Evolutionary conservation across 1,139 yeast genomes (phyloP), one percentile per base, ranked within the genome.

Genomic region (Suhomyces wounanorum): DNA sequence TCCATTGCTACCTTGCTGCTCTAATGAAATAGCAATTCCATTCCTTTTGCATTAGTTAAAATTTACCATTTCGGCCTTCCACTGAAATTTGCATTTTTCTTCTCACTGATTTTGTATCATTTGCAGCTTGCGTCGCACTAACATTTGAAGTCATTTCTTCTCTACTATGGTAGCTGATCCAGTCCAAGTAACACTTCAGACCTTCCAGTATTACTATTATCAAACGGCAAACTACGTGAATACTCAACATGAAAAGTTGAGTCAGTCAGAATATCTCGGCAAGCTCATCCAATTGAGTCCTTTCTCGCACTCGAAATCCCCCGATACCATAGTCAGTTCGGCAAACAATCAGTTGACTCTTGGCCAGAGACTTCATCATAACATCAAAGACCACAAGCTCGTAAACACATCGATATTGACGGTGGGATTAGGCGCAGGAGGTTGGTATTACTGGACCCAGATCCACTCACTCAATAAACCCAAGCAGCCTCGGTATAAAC

Each of bases 151-250:
- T 25, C 42, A 40, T 28, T 40, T n/a, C 30, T 40, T 26, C 21
- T 23, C 28, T 25, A 45, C 14, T 14, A 76, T 76, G 80, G 80
- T 75, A 11, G 79, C 79, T 1, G 80, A 75, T 59, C 80, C 81
- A 7, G 79, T 76, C 11, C 73, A 64, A 54, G 79, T 77, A 8
- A 73, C 79, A 0, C 50, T 73, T 13, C 69, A 63, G 39, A 62
- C 75, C 2, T 59, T 75, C 31, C 64, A 58, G 45, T 58, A 64
- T 33, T 59, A 62, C 37, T 73, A 69, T 58, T 54, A 58, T 43
- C 56, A 56, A 21, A 59, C 75, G 0, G 41, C 65, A 5, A 60
- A 61, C 25, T 68, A 70, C 47, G 50, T 74, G 17, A 52, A 59
- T 38, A 47, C 61, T 3, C 73, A 63, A 49, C 66, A 62, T 40